Percentiles rank a stretch among this genome's conserved stretches.
phyloP scores from a whole-genome alignment of 768 basidiomycete species.

The Multifurca ochricompacta region DNA sequence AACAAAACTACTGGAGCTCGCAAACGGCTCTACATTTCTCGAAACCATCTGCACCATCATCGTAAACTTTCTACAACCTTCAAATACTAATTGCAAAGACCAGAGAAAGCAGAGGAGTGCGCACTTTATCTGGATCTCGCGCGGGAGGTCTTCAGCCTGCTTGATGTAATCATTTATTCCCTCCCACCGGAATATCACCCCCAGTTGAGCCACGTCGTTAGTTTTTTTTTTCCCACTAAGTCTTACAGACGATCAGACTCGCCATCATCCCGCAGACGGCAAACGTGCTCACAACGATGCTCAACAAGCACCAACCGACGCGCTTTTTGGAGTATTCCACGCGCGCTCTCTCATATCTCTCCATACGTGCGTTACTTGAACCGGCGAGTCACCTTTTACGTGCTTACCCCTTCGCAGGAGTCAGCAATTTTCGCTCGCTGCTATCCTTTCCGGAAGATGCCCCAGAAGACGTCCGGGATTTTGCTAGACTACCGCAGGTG shows the following conservation, averaged over 20 bases:
- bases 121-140: slow-evolving; percentile 1
- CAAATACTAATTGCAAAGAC: slow-evolving; percentile 4
- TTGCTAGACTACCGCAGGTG: slow-evolving; percentile 25
- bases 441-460: slow-evolving; percentile 16
- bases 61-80: slow-evolving; percentile 8
- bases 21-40: slow-evolving; percentile 7
- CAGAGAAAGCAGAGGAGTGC: not conserved
- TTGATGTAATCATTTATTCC: slow-evolving; percentile 14
- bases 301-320: slow-evolving; percentile 43
- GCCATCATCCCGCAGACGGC: slow-evolving; percentile 32
- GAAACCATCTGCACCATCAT: slow-evolving; percentile 10
- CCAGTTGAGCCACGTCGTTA: slow-evolving; percentile 1
- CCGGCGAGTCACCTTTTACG: slow-evolving; percentile 36
- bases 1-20: slow-evolving; percentile 1
- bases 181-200: slow-evolving; percentile 7
- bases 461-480: slow-evolving; percentile 17
- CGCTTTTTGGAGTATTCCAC: slow-evolving; percentile 36
- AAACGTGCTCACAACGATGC: slow-evolving; percentile 39
- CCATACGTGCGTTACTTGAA: slow-evolving; percentile 35
- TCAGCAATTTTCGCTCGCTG: slow-evolving; percentile 16
- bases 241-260: slow-evolving; percentile 29
- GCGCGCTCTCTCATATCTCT: slow-evolving; percentile 42
- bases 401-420: slow-evolving; percentile 1
- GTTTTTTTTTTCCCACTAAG: not conserved
- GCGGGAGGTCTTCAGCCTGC: slow-evolving; percentile 11